A percentile compares a stretch with the other conserved stretches of the same genome.
phyloP scores from a whole-genome alignment of 257 asterid genomes.

The Solanum sejunctum region DNA sequence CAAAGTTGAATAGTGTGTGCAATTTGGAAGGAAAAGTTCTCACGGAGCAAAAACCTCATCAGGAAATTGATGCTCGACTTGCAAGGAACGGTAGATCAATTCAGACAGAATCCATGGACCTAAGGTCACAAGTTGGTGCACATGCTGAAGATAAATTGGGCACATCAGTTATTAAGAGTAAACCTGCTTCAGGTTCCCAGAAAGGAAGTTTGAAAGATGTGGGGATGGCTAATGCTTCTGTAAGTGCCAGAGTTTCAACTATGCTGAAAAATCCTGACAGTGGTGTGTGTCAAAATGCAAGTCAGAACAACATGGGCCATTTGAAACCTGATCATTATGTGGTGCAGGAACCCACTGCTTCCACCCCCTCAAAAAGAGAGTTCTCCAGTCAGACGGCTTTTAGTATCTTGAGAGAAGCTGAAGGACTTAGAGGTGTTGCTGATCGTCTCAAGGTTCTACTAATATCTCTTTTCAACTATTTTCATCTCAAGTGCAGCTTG shows the following conservation, averaged over 20 bases:
- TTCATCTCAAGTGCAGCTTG: neutral
- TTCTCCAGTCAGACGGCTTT: conserved; percentile 24
- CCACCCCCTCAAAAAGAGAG: conserved; percentile 28
- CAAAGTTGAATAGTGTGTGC: conserved; percentile 13
- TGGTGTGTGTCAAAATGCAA: conserved; percentile 20
- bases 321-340: conserved; percentile 22
- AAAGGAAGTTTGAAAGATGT: conserved; percentile 25
- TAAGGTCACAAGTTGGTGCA: conserved; percentile 26
- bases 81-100: conserved; percentile 14
- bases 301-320: conserved; percentile 5
- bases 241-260: conserved; percentile 24
- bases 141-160: conserved; percentile 31
- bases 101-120: conserved; percentile 17
- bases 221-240: conserved; percentile 25
- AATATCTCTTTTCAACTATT: neutral
- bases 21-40: conserved; percentile 6
- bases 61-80: conserved; percentile 15
- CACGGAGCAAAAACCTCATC: conserved; percentile 7
- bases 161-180: conserved; percentile 14
- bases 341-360: conserved; percentile 13
- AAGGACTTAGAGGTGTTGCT: conserved; percentile 55
- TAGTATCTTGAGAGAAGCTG: conserved; percentile 58
- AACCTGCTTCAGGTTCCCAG: conserved; percentile 25
- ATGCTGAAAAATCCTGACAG: conserved; percentile 20
- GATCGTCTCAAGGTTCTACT: conserved; percentile 61